Base-by-base conservation (phyloP, 2,329 filamentous ascomycete genomes). In the Trichoderma harzianum region DNA sequence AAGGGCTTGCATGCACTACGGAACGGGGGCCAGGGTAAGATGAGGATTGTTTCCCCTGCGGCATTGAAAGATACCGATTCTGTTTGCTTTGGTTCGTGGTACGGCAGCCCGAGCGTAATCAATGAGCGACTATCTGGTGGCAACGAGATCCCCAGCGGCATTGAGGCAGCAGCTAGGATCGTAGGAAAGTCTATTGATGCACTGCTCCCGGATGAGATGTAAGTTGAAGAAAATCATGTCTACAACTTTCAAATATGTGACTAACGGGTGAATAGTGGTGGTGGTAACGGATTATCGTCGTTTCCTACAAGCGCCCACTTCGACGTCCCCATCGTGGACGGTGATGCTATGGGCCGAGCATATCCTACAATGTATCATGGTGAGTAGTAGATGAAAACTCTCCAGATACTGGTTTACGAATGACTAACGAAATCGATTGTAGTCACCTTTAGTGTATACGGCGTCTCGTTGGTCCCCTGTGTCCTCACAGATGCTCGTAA, bases 51-150 rank as follows among this genome's bases (percentile, higher is more conserved):
- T 2, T 78, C 82, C 0, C 80, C 82, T 0, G 78, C 78, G 6
- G 75, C 77, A 0, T 74, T 85, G 0, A 76, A 78, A 5, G 83
- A 85, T 34, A 76, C 79, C 12, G 83, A 82, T 10, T 75, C 79
- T 1, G 78, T 83, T 5, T 83, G 83, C 55, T 82, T 84, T 51
- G 83, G 83, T 0, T 83, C 83, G 0, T 84, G 83, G 78, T 85
- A 85, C 57, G 84, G 84, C 3, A 83, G 82, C 39, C 82, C 82
- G 0, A 83, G 80, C 24, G 82, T 83, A 11, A 80, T 81, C 53
- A 81, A 81, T 39, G 82, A 83, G 74, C 77, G 80, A 0, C 76
- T 83, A 1, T 77, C 78, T 0, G 76, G 76, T 1, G 82, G 82
- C 5, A 80, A 75, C 18, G 82, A 83, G 73, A 82, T 83, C 26